phyloP scores from a whole-genome alignment of 192 early-diverging fungal genomes.

The Spinellus fusiger region DNA sequence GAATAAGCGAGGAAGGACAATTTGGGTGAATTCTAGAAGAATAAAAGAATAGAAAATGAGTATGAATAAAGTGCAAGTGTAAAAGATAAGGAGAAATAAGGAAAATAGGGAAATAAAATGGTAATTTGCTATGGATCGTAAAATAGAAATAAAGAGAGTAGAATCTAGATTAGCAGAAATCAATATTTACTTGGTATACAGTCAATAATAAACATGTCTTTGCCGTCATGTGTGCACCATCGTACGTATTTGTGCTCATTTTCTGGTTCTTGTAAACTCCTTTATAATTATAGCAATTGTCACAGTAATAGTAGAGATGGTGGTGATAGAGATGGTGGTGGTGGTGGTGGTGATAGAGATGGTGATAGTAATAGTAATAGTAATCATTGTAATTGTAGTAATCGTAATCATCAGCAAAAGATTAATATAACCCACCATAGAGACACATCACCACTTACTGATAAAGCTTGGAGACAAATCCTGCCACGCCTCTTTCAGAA shows the following conservation, averaged over 20 bases:
- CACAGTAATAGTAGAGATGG: too few species aligned
- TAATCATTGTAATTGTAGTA: not conserved
- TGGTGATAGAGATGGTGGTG: not conserved
- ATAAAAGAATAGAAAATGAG: too few species aligned
- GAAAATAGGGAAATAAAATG: not conserved
- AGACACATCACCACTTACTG: conserved; percentile 20
- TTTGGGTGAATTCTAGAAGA: conserved; percentile 35
- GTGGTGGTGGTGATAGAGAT: not conserved
- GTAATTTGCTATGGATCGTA: not conserved
- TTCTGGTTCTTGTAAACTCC: conserved; percentile 30
- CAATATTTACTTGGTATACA: conserved; percentile 34
- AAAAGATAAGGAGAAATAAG: not conserved
- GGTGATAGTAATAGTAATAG: too few species aligned
- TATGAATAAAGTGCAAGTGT: too few species aligned
- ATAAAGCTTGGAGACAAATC: conserved; percentile 34
- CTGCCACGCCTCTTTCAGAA: conserved; percentile 23
- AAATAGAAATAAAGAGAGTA: not conserved
- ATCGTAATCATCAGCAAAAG: not conserved
- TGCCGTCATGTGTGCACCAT: conserved; percentile 29
- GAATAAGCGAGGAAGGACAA: conserved; percentile 38
- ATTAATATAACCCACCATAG: not conserved
- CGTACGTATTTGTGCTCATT: conserved; percentile 31
- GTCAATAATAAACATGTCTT: conserved; percentile 38
- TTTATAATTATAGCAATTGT: too few species aligned
- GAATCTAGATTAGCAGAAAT: too few species aligned